These are phyloP conservation scores for Cladosporium sp. DNA, from an alignment of 2,329 filamentous ascomycete genomes.

Conservation along the genomic window DNA sequence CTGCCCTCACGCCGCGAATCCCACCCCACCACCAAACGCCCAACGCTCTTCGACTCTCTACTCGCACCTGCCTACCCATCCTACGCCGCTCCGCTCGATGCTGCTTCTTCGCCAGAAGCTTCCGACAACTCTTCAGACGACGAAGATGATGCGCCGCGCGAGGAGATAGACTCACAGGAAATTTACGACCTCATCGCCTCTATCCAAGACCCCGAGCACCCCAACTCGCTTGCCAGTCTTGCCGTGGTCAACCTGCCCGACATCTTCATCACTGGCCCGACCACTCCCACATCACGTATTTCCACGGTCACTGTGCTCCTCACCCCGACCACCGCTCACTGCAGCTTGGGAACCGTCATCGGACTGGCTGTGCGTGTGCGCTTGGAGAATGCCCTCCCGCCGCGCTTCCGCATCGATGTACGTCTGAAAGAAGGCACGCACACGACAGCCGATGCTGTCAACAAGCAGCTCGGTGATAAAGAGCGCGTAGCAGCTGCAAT, in stretches of 20 bases:
- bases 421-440: slow-evolving; percentile 96
- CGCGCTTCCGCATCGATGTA: slow-evolving; percentile 89
- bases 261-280: slow-evolving; percentile 73
- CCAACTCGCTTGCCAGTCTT: slow-evolving; percentile 86
- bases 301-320: slow-evolving; percentile 81
- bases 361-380: slow-evolving; percentile 89
- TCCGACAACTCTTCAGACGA: slow-evolving; percentile 54
- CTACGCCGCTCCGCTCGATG: slow-evolving; percentile 38
- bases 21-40: slow-evolving; percentile 45
- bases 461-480: slow-evolving; percentile 95
- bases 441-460: slow-evolving; percentile 89
- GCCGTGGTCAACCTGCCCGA: slow-evolving; percentile 96
- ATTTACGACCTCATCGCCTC: slow-evolving; percentile 94
- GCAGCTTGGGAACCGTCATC: slow-evolving; percentile 93
- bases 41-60: slow-evolving; percentile 57
- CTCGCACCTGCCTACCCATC: slow-evolving; percentile 50
- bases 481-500: slow-evolving; percentile 92
- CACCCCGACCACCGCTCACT: slow-evolving; percentile 95
- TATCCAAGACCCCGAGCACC: slow-evolving; percentile 96
- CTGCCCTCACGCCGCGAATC: slow-evolving; percentile 72
- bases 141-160: slow-evolving; percentile 63
- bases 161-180: slow-evolving; percentile 95
- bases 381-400: slow-evolving; percentile 85
- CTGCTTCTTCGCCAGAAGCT: slow-evolving; percentile 33
- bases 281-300: slow-evolving; percentile 63